These are phyloP conservation scores for Exophiala bonariae DNA, from an alignment of 2,329 filamentous ascomycete genomes.

Conservation along the genomic window DNA sequence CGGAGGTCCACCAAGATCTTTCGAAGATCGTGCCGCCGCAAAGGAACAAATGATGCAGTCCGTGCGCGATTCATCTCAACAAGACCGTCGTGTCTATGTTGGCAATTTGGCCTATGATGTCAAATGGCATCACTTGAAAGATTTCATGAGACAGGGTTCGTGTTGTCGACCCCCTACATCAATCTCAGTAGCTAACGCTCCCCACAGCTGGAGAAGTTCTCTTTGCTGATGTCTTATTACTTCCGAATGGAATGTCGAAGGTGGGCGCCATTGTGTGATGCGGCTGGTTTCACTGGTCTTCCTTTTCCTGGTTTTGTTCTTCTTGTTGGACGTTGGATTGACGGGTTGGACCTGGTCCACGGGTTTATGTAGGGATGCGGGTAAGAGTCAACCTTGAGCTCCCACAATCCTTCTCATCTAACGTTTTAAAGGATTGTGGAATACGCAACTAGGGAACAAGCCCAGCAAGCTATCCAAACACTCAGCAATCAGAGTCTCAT, in stretches of 20 bases:
- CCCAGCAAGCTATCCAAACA: conserved; percentile 92
- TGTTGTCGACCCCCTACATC: conserved; percentile 11
- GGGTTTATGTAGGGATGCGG: conserved; percentile 98
- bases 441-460: conserved; percentile 99
- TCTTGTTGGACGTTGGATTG: conserved; percentile 95
- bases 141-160: conserved; percentile 98
- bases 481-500: conserved; percentile 99
- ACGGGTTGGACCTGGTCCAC: conserved; percentile 93
- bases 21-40: conserved; percentile 78
- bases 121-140: conserved; percentile 99
- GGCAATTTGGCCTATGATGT: conserved; percentile 99
- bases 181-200: conserved; percentile 34
- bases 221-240: conserved; percentile 98
- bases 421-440: conserved; percentile 82
- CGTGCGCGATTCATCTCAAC: conserved; percentile 91
- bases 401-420: conserved; percentile 6
- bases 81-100: conserved; percentile 98
- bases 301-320: conserved; percentile 44
- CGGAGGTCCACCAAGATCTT: conserved; percentile 68
- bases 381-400: conserved; percentile 59
- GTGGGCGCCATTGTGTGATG: conserved; percentile 93
- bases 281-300: conserved; percentile 77
- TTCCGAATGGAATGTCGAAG: conserved; percentile 99
- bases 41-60: conserved; percentile 97
- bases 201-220: conserved; percentile 91